These are phyloP conservation scores for Boeremia exigua DNA, from an alignment of 2,329 filamentous ascomycete genomes.

Conservation along the genomic window DNA sequence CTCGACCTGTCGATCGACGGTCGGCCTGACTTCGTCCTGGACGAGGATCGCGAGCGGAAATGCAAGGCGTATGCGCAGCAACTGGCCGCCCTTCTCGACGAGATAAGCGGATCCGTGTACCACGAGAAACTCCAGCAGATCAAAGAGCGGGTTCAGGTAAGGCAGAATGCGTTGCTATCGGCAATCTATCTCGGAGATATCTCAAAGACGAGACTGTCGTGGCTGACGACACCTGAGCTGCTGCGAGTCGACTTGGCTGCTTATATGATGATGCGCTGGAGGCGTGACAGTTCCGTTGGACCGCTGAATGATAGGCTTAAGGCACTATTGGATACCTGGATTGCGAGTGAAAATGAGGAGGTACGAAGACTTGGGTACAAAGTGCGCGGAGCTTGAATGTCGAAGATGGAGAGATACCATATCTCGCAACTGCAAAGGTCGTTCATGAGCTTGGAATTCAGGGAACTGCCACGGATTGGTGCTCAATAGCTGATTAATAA, in stretches of 20 bases:
- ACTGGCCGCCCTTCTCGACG: constrained; percentile 19
- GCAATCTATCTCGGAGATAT: constrained; percentile 33
- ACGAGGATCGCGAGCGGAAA: constrained; percentile 10
- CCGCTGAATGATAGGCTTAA: constrained; percentile 16
- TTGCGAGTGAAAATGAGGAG: constrained; percentile 30
- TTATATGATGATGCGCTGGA: constrained; percentile 15
- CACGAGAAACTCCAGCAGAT: constrained; percentile 23
- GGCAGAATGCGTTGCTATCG: constrained; percentile 6
- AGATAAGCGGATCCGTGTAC: constrained; percentile 24
- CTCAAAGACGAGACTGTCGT: constrained; percentile 26
- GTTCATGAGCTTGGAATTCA: too few species aligned
- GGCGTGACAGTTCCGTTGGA: neutral
- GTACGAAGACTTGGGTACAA: constrained; percentile 27
- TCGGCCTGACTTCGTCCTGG: neutral
- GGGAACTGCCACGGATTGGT: too few species aligned
- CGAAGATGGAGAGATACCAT: too few species aligned
- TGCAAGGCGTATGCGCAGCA: constrained; percentile 28
- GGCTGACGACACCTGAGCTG: constrained; percentile 30
- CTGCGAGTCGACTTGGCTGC: constrained; percentile 36
- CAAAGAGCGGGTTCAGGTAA: neutral
- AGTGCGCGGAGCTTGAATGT: neutral
- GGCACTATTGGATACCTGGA: constrained; percentile 26
- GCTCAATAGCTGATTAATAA: too few species aligned
- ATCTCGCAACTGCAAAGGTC: too few species aligned
- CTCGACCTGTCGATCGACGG: constrained; percentile 27